Evolutionary conservation across 2,329 filamentous ascomycete genomes (phyloP).

Genomic region (Paecilomyces variotii): DNA sequence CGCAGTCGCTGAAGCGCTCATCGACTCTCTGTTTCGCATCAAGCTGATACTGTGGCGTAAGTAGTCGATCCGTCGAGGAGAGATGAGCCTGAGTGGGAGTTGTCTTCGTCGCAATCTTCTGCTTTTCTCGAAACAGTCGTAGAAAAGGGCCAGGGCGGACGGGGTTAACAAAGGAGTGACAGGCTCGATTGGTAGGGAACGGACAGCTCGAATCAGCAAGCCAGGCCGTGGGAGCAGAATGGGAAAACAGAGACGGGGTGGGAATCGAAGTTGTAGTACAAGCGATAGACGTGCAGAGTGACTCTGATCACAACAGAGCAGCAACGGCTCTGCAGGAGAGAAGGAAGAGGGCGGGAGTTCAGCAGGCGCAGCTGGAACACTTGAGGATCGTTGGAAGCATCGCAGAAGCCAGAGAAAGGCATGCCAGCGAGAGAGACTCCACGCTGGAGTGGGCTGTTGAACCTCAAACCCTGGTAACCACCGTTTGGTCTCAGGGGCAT

Average conservation of each 20-base stretch:
- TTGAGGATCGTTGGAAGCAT: neutral
- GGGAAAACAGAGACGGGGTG: neutral
- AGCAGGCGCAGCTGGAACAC: neutral
- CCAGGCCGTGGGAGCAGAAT: slow-evolving; percentile 1
- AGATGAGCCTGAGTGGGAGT: neutral
- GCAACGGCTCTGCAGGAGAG: neutral
- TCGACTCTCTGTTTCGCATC: neutral
- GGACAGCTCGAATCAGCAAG: slow-evolving; percentile 8
- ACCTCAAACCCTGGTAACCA: neutral
- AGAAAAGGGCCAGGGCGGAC: slow-evolving; percentile 3
- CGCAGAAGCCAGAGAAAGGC: neutral
- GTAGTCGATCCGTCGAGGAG: neutral
- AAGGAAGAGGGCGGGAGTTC: neutral
- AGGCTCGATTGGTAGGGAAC: slow-evolving; percentile 7
- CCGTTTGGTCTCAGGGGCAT: neutral
- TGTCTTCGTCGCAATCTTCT: neutral
- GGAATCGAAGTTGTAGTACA: neutral
- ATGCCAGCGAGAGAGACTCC: neutral
- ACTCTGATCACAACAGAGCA: neutral
- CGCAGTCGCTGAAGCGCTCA: neutral
- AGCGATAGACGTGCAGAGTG: neutral
- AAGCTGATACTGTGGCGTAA: neutral
- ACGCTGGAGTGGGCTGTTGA: neutral
- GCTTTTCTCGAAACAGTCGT: neutral
- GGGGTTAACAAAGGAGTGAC: slow-evolving; percentile 14